Percentiles rank a stretch among this genome's conserved stretches.
These are phyloP conservation scores for Cutaneotrichosporon spelunceum DNA, from an alignment of 1,284 basidiomycete genomes.

Conservation along the genomic window DNA sequence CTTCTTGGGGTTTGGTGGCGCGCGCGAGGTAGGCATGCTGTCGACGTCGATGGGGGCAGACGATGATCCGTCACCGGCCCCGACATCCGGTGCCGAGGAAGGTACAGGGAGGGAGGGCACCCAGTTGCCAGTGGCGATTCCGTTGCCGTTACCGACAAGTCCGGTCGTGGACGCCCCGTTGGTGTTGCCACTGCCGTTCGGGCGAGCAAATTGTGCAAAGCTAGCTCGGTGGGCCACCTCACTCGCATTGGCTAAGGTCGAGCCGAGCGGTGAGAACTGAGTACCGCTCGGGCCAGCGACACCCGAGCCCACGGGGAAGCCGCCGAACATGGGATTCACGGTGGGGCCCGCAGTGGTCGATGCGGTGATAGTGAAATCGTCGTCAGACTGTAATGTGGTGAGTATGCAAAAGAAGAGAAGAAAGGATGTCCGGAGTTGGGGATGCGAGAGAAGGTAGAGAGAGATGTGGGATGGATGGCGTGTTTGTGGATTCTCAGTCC, in stretches of 20 bases:
- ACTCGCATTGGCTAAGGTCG: slow-evolving; percentile 1
- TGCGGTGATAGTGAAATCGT: slow-evolving; percentile 17
- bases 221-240: not conserved
- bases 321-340: not conserved
- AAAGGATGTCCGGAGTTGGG: not conserved
- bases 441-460: not conserved
- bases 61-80: slow-evolving; percentile 18
- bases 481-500: not conserved
- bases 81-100: not conserved
- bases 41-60: slow-evolving; percentile 37
- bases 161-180: not conserved
- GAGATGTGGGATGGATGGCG: not conserved
- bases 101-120: not conserved
- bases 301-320: not conserved
- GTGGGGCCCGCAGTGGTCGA: slow-evolving; percentile 3
- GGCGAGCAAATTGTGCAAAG: not conserved
- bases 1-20: slow-evolving; percentile 28
- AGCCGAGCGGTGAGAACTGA: not conserved
- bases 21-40: slow-evolving; percentile 13
- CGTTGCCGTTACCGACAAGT: not conserved
- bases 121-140: slow-evolving; percentile 1
- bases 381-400: not conserved
- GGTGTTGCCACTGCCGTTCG: not conserved
- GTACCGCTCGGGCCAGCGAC: not conserved
- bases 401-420: not conserved